A percentile compares a stretch with the other conserved stretches of the same genome.
Evolutionary conservation across 345 rosid species (phyloP).

Genomic region (Combretum micranthum): DNA sequence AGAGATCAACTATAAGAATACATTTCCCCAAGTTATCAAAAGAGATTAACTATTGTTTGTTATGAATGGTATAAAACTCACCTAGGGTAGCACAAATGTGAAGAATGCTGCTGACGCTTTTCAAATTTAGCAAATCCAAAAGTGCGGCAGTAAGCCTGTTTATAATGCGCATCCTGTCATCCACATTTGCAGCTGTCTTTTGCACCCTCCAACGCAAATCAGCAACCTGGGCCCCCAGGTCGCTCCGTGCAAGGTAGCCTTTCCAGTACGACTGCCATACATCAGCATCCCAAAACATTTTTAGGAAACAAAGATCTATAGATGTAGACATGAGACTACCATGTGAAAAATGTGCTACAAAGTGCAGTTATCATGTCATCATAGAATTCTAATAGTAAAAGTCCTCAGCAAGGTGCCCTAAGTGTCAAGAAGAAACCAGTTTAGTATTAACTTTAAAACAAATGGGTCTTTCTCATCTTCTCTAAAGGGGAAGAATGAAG

Average conservation of each 20-base stretch:
- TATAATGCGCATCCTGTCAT: constrained; percentile 69
- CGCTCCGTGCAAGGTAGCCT: constrained; percentile 69
- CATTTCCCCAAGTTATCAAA: neutral
- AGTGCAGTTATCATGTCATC: too few relatives aligned
- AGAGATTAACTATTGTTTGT: neutral
- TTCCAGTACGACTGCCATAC: constrained; percentile 64
- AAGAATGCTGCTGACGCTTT: constrained; percentile 73
- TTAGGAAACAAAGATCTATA: constrained; percentile 4
- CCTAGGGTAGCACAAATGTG: constrained; percentile 77
- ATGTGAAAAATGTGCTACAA: too few relatives aligned
- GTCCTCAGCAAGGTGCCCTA: too few relatives aligned
- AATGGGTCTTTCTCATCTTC: too few relatives aligned
- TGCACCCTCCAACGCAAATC: constrained; percentile 61
- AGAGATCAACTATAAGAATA: neutral
- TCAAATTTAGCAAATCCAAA: constrained; percentile 62
- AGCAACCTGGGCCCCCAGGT: constrained; percentile 44
- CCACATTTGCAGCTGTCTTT: constrained; percentile 67
- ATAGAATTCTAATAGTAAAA: too few relatives aligned
- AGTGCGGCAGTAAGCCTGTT: constrained; percentile 79
- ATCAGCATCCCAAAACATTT: constrained; percentile 7
- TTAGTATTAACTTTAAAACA: too few relatives aligned
- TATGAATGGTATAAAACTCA: constrained; percentile 13
- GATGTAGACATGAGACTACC: neutral
- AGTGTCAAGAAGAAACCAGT: too few relatives aligned
- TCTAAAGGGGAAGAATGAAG: too few relatives aligned